These are phyloP conservation scores for Litsea cubeba DNA, from an alignment of 164 flowering plant genomes.

Conservation along the genomic window DNA sequence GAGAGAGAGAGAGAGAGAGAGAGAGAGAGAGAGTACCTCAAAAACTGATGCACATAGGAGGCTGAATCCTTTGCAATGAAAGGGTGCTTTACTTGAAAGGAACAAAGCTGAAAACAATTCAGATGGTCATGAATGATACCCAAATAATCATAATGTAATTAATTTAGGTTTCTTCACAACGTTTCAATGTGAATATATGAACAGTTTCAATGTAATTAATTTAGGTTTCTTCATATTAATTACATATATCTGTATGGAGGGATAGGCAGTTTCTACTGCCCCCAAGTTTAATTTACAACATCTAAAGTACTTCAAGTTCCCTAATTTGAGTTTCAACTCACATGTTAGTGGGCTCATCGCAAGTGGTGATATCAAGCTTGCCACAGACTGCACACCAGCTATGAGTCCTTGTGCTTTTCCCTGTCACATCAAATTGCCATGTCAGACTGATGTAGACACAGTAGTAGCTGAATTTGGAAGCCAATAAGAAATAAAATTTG, in stretches of 20 bases:
- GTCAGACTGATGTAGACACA: not conserved
- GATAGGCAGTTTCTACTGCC: not conserved
- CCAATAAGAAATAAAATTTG: not conserved
- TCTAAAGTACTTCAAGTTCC: not conserved
- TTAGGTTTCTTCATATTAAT: too few species aligned
- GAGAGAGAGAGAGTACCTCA: constrained; percentile 38
- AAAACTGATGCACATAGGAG: constrained; percentile 58
- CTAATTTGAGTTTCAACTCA: constrained; percentile 27
- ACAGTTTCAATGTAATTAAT: not conserved
- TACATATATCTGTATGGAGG: not conserved
- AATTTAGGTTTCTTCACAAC: not conserved
- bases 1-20: constrained; percentile 7
- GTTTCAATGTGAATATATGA: not conserved
- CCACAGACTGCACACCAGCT: constrained; percentile 70
- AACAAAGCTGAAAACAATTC: constrained; percentile 37
- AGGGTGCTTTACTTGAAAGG: constrained; percentile 68
- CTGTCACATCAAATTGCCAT: constrained; percentile 26
- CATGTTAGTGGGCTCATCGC: constrained; percentile 84
- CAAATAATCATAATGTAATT: too few species aligned
- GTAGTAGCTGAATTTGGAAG: not conserved
- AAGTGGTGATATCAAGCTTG: constrained; percentile 72
- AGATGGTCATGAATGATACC: constrained; percentile 1
- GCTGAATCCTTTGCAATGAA: constrained; percentile 87
- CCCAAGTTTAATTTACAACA: not conserved
- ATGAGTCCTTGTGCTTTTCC: constrained; percentile 85